These are phyloP conservation scores for Cardamine resedifolia DNA, from an alignment of 345 rosid genomes.

Conservation along the genomic window DNA sequence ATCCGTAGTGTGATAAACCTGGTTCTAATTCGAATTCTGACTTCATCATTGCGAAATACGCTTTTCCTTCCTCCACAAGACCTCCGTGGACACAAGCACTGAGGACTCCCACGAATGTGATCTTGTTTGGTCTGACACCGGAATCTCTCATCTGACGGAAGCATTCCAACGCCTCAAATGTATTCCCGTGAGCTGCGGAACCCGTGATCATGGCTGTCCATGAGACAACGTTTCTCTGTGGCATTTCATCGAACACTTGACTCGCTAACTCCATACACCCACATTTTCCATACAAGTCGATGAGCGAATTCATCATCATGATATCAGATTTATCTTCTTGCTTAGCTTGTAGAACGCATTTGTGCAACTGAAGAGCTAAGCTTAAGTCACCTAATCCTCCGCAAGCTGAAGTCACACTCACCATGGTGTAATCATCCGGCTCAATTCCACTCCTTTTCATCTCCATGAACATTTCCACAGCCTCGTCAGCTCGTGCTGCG, in stretches of 20 bases:
- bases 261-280: constrained; percentile 78
- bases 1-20: constrained; percentile 64
- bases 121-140: constrained; percentile 59
- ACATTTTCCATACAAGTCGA: constrained; percentile 82
- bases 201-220: constrained; percentile 86
- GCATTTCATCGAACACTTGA: constrained; percentile 53
- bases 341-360: constrained; percentile 59
- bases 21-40: constrained; percentile 52
- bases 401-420: constrained; percentile 71
- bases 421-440: constrained; percentile 82
- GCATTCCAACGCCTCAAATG: constrained; percentile 53
- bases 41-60: constrained; percentile 60
- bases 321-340: constrained; percentile 43
- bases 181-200: constrained; percentile 65
- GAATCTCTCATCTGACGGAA: constrained; percentile 58
- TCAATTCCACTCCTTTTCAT: constrained; percentile 56
- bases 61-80: constrained; percentile 62
- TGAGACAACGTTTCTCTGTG: constrained; percentile 61
- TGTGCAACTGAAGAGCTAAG: constrained; percentile 74
- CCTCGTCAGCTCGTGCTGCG: constrained; percentile 55
- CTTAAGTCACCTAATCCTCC: constrained; percentile 68
- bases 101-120: constrained; percentile 75
- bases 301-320: constrained; percentile 71
- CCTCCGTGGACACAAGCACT: constrained; percentile 91
- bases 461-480: constrained; percentile 56